These are phyloP conservation scores for Isatis tinctoria DNA, from an alignment of 345 rosid species.

Conservation along the genomic window DNA sequence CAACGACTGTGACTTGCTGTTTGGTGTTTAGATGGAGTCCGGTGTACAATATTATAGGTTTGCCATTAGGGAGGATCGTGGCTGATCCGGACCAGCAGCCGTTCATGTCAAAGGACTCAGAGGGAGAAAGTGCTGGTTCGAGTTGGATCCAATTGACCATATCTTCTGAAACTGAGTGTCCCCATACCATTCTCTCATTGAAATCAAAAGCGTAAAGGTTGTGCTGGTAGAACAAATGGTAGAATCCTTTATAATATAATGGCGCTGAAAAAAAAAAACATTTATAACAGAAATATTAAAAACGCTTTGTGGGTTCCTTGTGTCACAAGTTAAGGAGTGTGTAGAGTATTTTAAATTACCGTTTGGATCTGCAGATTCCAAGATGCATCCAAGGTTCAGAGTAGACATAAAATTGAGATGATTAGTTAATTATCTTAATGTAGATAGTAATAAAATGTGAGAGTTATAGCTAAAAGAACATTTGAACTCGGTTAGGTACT, in stretches of 20 bases:
- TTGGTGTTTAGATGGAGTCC: constrained; percentile 36
- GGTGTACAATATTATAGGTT: constrained; percentile 57
- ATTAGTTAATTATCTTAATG: not conserved
- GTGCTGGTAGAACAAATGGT: constrained; percentile 43
- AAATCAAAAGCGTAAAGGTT: constrained; percentile 53
- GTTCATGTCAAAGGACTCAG: constrained; percentile 49
- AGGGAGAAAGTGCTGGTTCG: constrained; percentile 48
- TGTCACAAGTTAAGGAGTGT: not conserved
- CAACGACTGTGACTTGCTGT: constrained; percentile 60
- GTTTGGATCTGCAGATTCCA: constrained; percentile 17
- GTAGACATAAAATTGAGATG: not conserved
- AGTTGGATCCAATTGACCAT: constrained; percentile 68
- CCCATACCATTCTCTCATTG: constrained; percentile 48
- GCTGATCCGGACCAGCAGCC: constrained; percentile 75
- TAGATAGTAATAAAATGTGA: not conserved
- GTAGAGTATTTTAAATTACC: not conserved
- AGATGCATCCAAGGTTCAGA: constrained; percentile 1
- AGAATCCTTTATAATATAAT: constrained; percentile 66
- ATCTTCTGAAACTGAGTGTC: constrained; percentile 66
- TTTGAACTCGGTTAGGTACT: too few species aligned
- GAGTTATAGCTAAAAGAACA: too few species aligned
- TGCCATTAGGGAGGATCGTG: constrained; percentile 53
- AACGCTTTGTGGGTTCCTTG: not conserved
- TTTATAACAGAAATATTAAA: not conserved
- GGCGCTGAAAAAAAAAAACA: constrained; percentile 45